These are phyloP conservation scores for Fusarium compactum DNA, from an alignment of 2,329 filamentous ascomycete species.

Conservation along the genomic window DNA sequence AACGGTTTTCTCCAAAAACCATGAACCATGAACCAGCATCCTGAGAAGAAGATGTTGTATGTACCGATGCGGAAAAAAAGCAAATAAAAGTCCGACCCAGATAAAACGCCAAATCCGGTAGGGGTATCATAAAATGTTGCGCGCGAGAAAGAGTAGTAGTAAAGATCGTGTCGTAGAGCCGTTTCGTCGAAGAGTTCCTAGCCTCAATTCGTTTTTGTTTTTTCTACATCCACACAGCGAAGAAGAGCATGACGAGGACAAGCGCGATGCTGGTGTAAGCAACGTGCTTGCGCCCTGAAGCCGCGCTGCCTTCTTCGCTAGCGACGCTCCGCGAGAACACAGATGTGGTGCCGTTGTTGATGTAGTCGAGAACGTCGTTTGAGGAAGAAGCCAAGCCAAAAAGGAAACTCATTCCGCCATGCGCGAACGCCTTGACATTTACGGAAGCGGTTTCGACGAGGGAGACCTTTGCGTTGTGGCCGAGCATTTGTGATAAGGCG, in stretches of 20 bases:
- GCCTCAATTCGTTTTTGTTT: not conserved
- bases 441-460: slow-evolving; percentile 80
- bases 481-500: slow-evolving; percentile 80
- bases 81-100: slow-evolving; percentile 39
- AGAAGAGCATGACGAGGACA: slow-evolving; percentile 47
- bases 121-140: slow-evolving; percentile 46
- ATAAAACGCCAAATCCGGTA: slow-evolving; percentile 44
- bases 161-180: slow-evolving; percentile 8
- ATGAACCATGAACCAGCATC: slow-evolving; percentile 9
- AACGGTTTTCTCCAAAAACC: slow-evolving; percentile 21
- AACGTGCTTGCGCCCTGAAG: slow-evolving; percentile 54
- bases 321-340: slow-evolving; percentile 83
- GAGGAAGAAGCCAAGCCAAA: slow-evolving; percentile 81
- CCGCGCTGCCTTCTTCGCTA: slow-evolving; percentile 71
- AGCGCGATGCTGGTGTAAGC: slow-evolving; percentile 48
- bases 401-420: slow-evolving; percentile 85
- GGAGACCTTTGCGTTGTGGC: slow-evolving; percentile 87
- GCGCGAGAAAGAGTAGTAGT: slow-evolving; percentile 18
- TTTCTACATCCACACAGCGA: slow-evolving; percentile 48
- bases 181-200: not conserved
- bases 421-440: slow-evolving; percentile 82
- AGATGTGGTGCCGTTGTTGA: slow-evolving; percentile 90
- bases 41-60: slow-evolving; percentile 12
- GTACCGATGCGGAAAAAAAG: slow-evolving; percentile 14
- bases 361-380: slow-evolving; percentile 83